Conservation (phyloP, 2,329 filamentous ascomycete species). For the Tolypocladium tropicale region DNA sequence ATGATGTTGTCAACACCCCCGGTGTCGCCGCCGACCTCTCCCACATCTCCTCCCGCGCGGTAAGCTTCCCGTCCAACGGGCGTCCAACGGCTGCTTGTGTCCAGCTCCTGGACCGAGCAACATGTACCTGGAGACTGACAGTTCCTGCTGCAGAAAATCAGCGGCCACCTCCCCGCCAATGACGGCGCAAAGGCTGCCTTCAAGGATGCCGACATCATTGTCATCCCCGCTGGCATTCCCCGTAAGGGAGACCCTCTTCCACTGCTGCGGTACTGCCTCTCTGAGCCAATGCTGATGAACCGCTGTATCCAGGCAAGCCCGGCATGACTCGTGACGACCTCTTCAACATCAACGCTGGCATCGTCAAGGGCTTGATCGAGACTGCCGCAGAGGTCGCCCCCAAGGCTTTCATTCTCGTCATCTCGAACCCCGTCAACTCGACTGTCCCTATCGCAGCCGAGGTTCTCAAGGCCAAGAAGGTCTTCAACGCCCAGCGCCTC, state of each 20-base stretch:
- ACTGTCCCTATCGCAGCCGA: constrained; percentile 96
- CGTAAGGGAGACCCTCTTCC: constrained; percentile 46
- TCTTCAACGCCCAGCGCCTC: constrained; percentile 91
- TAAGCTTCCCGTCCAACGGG: constrained; percentile 23
- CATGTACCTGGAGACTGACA: background rate
- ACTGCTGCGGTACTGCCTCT: background rate
- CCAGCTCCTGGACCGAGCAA: background rate
- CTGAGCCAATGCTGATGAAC: background rate
- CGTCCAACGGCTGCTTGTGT: constrained; percentile 2
- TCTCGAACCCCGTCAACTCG: constrained; percentile 99
- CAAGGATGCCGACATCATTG: constrained; percentile 87
- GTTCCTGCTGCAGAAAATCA: constrained; percentile 55
- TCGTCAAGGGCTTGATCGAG: constrained; percentile 89
- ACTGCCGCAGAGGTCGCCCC: constrained; percentile 78
- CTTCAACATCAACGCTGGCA: constrained; percentile 99
- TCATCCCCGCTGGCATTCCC: constrained; percentile 96
- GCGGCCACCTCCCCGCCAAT: constrained; percentile 78
- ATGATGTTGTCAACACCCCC: constrained; percentile 98
- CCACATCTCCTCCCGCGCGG: constrained; percentile 87
- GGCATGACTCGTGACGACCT: constrained; percentile 99
- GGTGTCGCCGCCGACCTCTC: constrained; percentile 94
- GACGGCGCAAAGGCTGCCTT: constrained; percentile 80
- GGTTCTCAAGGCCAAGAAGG: constrained; percentile 84
- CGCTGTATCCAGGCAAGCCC: constrained; percentile 64
- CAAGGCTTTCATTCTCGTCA: constrained; percentile 91